Percentiles rank a stretch among this genome's conserved stretches.
phyloP scores from a whole-genome alignment of 1,284 basidiomycete genomes.

The Chondrostereum purpureum region DNA sequence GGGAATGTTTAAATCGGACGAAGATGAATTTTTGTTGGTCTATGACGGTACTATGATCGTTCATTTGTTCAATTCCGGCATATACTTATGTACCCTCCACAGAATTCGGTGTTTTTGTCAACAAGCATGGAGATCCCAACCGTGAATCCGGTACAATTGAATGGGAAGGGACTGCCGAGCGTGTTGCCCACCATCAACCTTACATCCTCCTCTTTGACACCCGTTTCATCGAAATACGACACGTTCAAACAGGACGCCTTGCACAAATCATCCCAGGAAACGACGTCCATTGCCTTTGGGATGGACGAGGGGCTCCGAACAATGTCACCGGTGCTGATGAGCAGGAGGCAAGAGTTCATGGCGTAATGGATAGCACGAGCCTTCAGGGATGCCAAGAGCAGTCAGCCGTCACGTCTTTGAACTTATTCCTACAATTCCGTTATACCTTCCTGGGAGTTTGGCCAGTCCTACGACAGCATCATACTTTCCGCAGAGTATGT shows the following conservation, averaged over 20 bases:
- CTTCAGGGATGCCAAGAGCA: conserved; percentile 27
- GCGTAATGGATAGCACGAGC: conserved; percentile 62
- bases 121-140: conserved; percentile 77
- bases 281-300: conserved; percentile 72
- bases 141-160: conserved; percentile 64
- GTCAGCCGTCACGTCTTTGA: conserved; percentile 75
- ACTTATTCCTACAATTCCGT: conserved; percentile 69
- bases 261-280: conserved; percentile 73
- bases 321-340: conserved; percentile 39
- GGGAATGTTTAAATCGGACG: conserved; percentile 87
- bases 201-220: conserved; percentile 88
- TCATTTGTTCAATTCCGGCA: background rate
- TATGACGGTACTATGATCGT: conserved; percentile 70
- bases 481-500: background rate
- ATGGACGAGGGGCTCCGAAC: conserved; percentile 45
- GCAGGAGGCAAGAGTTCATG: conserved; percentile 70
- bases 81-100: background rate
- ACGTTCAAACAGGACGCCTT: conserved; percentile 68
- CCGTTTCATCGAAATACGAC: conserved; percentile 90
- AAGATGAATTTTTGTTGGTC: conserved; percentile 88
- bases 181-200: conserved; percentile 78
- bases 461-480: background rate
- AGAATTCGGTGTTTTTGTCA: conserved; percentile 91
- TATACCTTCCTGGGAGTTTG: conserved; percentile 45
- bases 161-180: conserved; percentile 79